A percentile compares a stretch with the other conserved stretches of the same genome.
Conservation (phyloP, 352 stramenopile genomes). For the Globisporangium uncinulatum region DNA sequence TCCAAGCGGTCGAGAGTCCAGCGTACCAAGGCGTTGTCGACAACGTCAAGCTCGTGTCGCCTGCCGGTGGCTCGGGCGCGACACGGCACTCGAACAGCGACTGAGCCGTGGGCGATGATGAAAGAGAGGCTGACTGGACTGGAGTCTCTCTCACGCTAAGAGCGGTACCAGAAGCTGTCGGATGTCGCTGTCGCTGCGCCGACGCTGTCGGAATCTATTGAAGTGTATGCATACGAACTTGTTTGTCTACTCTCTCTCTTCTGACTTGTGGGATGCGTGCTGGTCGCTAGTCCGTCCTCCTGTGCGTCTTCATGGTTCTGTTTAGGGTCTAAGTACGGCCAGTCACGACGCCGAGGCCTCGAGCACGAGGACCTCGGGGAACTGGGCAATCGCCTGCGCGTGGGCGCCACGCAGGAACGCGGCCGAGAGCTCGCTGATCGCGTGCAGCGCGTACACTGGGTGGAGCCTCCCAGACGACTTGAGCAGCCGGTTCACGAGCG, state of each 20-base stretch:
- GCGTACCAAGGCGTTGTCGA: constrained; percentile 14
- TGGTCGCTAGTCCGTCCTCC: neutral
- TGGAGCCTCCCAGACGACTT: constrained; percentile 48
- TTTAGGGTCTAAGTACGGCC: neutral
- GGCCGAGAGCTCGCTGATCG: constrained; percentile 36
- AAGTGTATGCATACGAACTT: neutral
- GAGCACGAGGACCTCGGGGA: constrained; percentile 28
- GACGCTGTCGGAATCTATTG: constrained; percentile 2
- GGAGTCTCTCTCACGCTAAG: neutral
- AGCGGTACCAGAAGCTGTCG: neutral
- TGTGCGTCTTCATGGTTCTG: neutral
- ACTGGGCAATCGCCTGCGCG: constrained; percentile 18
- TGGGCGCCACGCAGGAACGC: constrained; percentile 39
- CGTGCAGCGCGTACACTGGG: constrained; percentile 31
- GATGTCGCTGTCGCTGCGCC: neutral
- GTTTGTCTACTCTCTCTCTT: no score
- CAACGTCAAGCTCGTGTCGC: constrained; percentile 13
- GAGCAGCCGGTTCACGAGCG: constrained; percentile 38
- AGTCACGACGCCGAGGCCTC: neutral
- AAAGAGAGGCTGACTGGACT: no score
- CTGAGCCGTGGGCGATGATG: constrained; percentile 1
- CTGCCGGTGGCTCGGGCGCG: constrained; percentile 7
- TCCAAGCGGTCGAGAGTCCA: constrained; percentile 19
- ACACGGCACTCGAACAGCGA: constrained; percentile 26
- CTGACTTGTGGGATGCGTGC: no score